Conservation (phyloP, 805 yeast genomes). For the Hyphopichia homilentoma region DNA sequence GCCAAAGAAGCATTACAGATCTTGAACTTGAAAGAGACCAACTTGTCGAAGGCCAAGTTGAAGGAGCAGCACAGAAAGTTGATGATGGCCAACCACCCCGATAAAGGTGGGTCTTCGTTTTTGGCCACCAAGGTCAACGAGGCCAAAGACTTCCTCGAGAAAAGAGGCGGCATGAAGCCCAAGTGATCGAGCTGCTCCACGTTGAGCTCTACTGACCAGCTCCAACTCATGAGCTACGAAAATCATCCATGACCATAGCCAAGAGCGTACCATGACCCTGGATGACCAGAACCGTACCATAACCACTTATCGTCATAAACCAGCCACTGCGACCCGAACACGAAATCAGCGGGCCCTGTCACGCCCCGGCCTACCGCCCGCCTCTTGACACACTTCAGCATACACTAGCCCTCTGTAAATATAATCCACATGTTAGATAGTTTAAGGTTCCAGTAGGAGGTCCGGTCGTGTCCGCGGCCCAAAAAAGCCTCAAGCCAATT, state of each 20-base stretch:
- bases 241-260: too few species aligned
- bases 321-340: background rate
- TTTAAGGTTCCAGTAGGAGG: too few species aligned
- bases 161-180: constrained; percentile 52
- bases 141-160: constrained; percentile 80
- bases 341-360: too few species aligned
- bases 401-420: too few species aligned
- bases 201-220: background rate
- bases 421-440: too few species aligned
- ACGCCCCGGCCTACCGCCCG: too few species aligned
- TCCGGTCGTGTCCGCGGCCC: too few species aligned
- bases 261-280: too few species aligned
- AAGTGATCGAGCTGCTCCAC: constrained; percentile 16
- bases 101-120: constrained; percentile 88
- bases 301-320: background rate
- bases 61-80: constrained; percentile 79
- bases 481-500: too few species aligned
- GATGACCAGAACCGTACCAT: background rate
- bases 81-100: constrained; percentile 91
- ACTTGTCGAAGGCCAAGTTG: constrained; percentile 57
- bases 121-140: constrained; percentile 90
- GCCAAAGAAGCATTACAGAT: constrained; percentile 86
- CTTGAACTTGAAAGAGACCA: constrained; percentile 67
- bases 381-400: too few species aligned
- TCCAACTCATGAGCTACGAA: too few species aligned